Base-by-base conservation (phyloP, 1,284 basidiomycete species). In the Cutaneotrichosporon daszewskae region DNA sequence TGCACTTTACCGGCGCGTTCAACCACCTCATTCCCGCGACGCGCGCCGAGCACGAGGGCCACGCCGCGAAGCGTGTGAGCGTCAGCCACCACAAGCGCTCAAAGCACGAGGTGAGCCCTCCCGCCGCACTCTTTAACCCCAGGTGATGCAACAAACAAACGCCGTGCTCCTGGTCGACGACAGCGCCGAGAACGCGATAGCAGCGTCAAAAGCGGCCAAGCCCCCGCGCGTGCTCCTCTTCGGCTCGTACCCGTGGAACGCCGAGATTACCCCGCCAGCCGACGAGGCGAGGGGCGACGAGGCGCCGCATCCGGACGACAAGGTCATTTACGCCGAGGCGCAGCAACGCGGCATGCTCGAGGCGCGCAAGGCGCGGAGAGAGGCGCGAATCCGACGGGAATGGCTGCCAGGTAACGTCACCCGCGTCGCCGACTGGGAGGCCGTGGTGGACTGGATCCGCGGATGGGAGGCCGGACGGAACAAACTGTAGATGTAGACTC, bases 1-100 rank as follows among this genome's bases (percentile, higher is more conserved):
- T 86, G 17, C 78, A 85, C 53, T 87, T 83, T 65, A 87, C 82
- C 0, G 84, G 83, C 2, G 82, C 85, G 57, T 86, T 85, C 51
- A 59, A 65, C 37, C 59, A 66, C 43, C 59, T 71, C 32, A 60
- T 65, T 17, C 55, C 62, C 1, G 63, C 59, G 2, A 44, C 51
- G 17, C 41, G 41, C 13, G 59, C 69, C 39, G 64, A 67, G 51
- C 68, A 77, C 71, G 53, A 58, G 29, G 64, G 66, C 13, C 76
- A 79, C 50, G 71, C 61, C 14, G 61, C 59, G 8, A 71, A 74
- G 18, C 57, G 58, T 29, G 60, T 77, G 36, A 75, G 79, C 41
- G 67, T 80, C 19, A 68, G 77, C 22, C 81, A 78, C 43, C 81
- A 79, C 58, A 68, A 67, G 45, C 64, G 83, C 26, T 79, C 77